These are phyloP conservation scores for Suhomyces emberorum DNA, from an alignment of 805 yeast species.

Conservation along the genomic window DNA sequence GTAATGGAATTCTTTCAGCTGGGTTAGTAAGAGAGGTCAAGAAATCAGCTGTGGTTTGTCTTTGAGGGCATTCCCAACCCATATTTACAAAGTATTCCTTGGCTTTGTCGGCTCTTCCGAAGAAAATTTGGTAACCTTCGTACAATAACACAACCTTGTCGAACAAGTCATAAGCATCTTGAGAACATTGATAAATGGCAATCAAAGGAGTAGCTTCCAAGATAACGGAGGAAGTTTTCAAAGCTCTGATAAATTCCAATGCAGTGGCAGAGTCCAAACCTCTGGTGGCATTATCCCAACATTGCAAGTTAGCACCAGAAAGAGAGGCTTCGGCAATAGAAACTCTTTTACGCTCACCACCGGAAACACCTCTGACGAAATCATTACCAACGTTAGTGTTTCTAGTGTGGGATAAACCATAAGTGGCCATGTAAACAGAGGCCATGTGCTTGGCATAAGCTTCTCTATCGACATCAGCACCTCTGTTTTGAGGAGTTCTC, in stretches of 20 bases:
- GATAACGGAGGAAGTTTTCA: conserved; percentile 58
- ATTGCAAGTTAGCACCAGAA: conserved; percentile 58
- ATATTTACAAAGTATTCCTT: conserved; percentile 47
- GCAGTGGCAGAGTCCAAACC: conserved; percentile 87
- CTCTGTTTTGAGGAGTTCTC: conserved; percentile 42
- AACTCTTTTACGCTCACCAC: conserved; percentile 85
- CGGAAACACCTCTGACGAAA: conserved; percentile 69
- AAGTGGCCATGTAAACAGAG: conserved; percentile 17
- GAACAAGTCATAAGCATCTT: conserved; percentile 59
- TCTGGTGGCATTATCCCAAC: conserved; percentile 83
- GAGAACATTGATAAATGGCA: conserved; percentile 55
- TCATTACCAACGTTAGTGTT: conserved; percentile 62
- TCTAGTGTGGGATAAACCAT: conserved; percentile 59
- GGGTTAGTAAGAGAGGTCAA: conserved; percentile 56
- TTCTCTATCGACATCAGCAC: conserved; percentile 26
- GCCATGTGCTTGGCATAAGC: conserved; percentile 21
- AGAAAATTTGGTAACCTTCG: conserved; percentile 55
- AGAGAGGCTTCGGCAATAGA: conserved; percentile 76
- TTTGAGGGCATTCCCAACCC: conserved; percentile 56
- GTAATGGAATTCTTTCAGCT: conserved; percentile 41
- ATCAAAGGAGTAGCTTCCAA: conserved; percentile 53
- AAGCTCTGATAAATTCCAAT: conserved; percentile 63
- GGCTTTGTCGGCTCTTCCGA: conserved; percentile 46
- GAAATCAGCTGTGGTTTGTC: conserved; percentile 60
- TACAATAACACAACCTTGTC: conserved; percentile 61